A percentile compares a stretch with the other conserved stretches of the same genome.
Conservation (phyloP, 2,329 filamentous ascomycete genomes). For the Talaromyces sp. region DNA sequence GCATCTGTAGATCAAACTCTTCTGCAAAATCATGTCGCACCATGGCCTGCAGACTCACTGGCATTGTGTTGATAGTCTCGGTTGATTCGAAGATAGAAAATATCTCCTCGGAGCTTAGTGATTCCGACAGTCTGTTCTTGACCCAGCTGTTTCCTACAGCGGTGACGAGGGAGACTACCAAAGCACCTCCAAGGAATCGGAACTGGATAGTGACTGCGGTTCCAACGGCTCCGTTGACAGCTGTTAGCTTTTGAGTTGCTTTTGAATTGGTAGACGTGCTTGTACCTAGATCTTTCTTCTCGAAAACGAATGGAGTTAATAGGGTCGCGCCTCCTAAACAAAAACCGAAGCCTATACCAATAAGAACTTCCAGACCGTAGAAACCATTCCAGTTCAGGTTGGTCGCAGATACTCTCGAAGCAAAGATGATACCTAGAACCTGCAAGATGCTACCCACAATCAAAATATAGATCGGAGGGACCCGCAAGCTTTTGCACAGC, state of each 20-base stretch:
- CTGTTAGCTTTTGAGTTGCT: neutral
- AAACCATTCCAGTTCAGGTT: neutral
- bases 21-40: neutral
- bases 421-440: neutral
- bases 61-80: neutral
- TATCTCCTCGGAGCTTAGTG: neutral
- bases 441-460: conserved; percentile 21
- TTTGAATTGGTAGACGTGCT: too few relatives aligned
- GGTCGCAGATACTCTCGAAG: conserved; percentile 1
- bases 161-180: conserved; percentile 18
- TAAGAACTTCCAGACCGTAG: neutral
- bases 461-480: conserved; percentile 32
- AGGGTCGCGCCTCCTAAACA: conserved; percentile 6
- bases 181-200: conserved; percentile 19
- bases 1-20: conserved; percentile 7
- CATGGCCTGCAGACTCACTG: neutral
- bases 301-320: neutral
- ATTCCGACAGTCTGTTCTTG: neutral
- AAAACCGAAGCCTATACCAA: neutral
- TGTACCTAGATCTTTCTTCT: neutral
- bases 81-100: neutral
- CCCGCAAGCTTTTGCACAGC: conserved; percentile 17
- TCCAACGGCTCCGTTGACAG: conserved; percentile 14
- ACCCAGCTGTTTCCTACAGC: conserved; percentile 9
- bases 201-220: conserved; percentile 20